A percentile compares a stretch with the other conserved stretches of the same genome.
These are phyloP conservation scores for Xylaria scruposa DNA, from an alignment of 495 filamentous ascomycete species.

Conservation along the genomic window DNA sequence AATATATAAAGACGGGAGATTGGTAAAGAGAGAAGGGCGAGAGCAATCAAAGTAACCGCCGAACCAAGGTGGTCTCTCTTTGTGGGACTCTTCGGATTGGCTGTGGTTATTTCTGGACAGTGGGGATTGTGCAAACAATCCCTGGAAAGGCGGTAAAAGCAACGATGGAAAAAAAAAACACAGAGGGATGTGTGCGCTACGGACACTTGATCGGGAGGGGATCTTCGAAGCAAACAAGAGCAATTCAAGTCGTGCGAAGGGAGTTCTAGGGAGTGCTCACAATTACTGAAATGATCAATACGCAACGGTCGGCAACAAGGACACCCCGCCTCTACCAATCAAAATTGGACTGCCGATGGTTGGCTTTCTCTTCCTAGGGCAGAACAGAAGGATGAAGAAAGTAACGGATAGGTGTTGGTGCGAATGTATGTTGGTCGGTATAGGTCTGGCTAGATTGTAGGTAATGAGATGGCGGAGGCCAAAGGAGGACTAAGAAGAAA, in stretches of 20 bases:
- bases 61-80: constrained; percentile 2
- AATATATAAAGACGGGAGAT: neutral
- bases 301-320: neutral
- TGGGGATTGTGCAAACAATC: constrained; percentile 33
- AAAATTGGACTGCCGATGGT: constrained; percentile 23
- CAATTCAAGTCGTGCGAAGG: constrained; percentile 2
- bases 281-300: constrained; percentile 10
- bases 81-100: constrained; percentile 3
- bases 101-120: constrained; percentile 26
- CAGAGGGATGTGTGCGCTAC: constrained; percentile 16
- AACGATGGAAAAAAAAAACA: constrained; percentile 4
- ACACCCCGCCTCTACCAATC: constrained; percentile 6
- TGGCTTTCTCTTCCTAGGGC: constrained; percentile 11
- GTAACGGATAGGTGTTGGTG: constrained; percentile 22
- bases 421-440: constrained; percentile 25
- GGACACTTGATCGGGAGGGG: constrained; percentile 1
- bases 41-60: neutral
- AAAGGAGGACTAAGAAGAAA: constrained; percentile 28
- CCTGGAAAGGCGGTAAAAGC: constrained; percentile 19
- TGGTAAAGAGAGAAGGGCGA: neutral
- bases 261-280: constrained; percentile 32
- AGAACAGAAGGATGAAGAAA: constrained; percentile 25
- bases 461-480: constrained; percentile 24
- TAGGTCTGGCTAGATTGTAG: constrained; percentile 28
- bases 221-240: constrained; percentile 14